These are phyloP conservation scores for Hydnum rufescens DNA, from an alignment of 768 basidiomycete genomes.

Conservation along the genomic window DNA sequence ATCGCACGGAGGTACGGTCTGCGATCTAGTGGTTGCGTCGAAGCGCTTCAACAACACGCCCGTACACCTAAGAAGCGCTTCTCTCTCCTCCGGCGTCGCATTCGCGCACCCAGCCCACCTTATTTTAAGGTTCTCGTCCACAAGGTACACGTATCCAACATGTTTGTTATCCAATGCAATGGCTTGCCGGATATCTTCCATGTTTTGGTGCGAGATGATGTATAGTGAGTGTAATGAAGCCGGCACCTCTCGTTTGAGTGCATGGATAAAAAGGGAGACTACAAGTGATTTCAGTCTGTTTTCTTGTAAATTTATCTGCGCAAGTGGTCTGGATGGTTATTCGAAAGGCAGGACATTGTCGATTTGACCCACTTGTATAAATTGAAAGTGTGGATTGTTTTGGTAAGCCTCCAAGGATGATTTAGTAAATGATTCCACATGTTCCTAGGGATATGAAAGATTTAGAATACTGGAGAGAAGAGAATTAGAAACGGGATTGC, in stretches of 20 bases:
- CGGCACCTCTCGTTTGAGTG: conserved; percentile 49
- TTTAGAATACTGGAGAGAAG: background rate
- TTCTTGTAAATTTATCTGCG: conserved; percentile 74
- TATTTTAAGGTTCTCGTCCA: conserved; percentile 67
- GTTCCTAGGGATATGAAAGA: conserved; percentile 31
- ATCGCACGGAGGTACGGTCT: too few relatives aligned
- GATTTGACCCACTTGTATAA: conserved; percentile 27
- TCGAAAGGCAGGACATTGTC: too few relatives aligned
- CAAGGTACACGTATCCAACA: conserved; percentile 79
- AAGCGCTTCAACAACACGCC: conserved; percentile 43
- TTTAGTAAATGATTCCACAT: conserved; percentile 49
- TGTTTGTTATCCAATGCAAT: conserved; percentile 78
- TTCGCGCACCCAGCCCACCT: conserved; percentile 88
- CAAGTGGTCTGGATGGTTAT: too few relatives aligned
- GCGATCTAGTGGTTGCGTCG: background rate
- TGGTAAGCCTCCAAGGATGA: conserved; percentile 33
- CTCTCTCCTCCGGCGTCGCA: conserved; percentile 52
- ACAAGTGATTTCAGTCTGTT: conserved; percentile 84
- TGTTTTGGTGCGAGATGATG: conserved; percentile 60
- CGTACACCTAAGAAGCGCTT: conserved; percentile 46
- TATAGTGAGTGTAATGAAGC: conserved; percentile 45
- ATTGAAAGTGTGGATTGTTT: conserved; percentile 43
- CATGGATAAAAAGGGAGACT: conserved; percentile 63
- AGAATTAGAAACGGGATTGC: conserved; percentile 15
- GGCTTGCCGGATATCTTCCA: conserved; percentile 70